phyloP scores from a whole-genome alignment of 306 rosid genomes.

The Psophocarpus tetragonolobus region DNA sequence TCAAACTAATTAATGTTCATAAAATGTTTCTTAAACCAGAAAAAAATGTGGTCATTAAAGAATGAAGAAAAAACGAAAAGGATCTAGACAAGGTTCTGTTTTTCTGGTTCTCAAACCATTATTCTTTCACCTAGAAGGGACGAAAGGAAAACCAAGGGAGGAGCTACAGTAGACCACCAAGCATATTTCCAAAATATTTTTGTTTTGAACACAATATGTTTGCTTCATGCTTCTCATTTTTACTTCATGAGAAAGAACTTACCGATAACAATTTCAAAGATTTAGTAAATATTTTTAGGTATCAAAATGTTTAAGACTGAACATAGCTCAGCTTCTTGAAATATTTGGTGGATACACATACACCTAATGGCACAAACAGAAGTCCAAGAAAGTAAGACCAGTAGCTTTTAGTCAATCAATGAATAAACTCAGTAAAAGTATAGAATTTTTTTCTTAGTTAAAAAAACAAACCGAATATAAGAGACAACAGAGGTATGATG shows the following conservation, averaged over 20 bases:
- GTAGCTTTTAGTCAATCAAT: slow-evolving; percentile 10
- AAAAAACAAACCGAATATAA: no score
- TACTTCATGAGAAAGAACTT: neutral
- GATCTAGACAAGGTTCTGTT: neutral
- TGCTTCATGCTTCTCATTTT: slow-evolving; percentile 14
- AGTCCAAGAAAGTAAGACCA: slow-evolving; percentile 16
- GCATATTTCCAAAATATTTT: slow-evolving; percentile 1
- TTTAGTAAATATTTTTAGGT: neutral
- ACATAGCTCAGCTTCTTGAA: slow-evolving; percentile 19
- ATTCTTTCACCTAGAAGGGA: neutral
- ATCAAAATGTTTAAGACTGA: slow-evolving; percentile 19
- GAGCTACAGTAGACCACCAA: neutral
- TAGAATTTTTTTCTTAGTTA: neutral
- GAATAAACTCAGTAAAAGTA: slow-evolving; percentile 21
- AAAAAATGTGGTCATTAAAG: neutral
- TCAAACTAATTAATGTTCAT: slow-evolving; percentile 21
- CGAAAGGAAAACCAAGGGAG: neutral
- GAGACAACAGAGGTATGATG: slow-evolving; percentile 6
- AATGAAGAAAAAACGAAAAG: slow-evolving; percentile 1
- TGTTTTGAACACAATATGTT: slow-evolving; percentile 10
- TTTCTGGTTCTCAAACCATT: neutral
- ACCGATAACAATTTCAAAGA: neutral
- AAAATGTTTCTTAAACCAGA: neutral
- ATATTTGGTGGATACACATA: slow-evolving; percentile 28
- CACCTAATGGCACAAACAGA: neutral